Percentiles rank a stretch among this genome's conserved stretches.
Evolutionary conservation across 371 early-diverging fungal genomes (phyloP).

Genomic region (Neoconidiobolus thromboides): DNA sequence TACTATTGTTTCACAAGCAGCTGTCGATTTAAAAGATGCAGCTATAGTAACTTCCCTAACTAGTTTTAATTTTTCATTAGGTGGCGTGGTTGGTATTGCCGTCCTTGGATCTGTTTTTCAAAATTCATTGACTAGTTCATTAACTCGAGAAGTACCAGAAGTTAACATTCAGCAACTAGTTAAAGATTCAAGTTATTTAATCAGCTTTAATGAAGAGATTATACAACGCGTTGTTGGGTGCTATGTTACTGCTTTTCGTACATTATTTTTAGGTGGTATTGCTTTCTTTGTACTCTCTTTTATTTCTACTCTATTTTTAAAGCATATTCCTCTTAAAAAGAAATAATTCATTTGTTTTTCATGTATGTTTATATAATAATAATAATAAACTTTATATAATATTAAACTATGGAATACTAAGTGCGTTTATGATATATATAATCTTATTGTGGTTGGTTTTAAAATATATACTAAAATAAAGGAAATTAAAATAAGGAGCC

Average conservation of each 20-base stretch:
- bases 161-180: background rate
- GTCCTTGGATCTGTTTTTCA: constrained; percentile 28
- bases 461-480: too few species aligned
- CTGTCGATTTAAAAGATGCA: constrained; percentile 25
- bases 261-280: background rate
- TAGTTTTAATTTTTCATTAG: constrained; percentile 36
- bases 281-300: background rate
- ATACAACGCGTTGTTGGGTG: background rate
- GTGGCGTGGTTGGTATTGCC: constrained; percentile 49
- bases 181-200: background rate
- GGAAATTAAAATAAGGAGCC: too few species aligned
- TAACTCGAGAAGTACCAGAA: background rate
- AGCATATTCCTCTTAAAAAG: background rate
- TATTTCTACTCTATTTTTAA: background rate
- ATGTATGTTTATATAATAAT: too few species aligned
- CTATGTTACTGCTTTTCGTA: background rate
- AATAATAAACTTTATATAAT: too few species aligned
- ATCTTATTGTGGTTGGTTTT: too few species aligned
- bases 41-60: constrained; percentile 43
- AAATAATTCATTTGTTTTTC: too few species aligned
- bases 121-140: constrained; percentile 9
- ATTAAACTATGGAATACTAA: too few species aligned
- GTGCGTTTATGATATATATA: too few species aligned
- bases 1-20: constrained; percentile 33
- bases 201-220: background rate